Evolutionary conservation across 306 rosid species (phyloP), one percentile per base, ranked within the genome.

Genomic region (Pyrus betulifolia): DNA sequence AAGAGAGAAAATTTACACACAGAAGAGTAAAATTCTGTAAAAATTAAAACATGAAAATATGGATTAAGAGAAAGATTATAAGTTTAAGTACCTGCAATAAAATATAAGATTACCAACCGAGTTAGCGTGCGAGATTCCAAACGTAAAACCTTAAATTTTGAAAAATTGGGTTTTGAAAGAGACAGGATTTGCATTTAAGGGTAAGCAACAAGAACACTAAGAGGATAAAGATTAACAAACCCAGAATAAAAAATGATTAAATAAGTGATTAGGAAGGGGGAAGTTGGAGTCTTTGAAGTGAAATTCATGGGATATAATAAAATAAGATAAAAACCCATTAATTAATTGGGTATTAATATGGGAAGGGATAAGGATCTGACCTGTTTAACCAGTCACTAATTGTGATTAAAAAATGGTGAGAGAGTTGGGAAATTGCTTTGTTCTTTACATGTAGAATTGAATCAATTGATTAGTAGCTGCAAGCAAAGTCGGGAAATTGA

Each of bases 111-210:
- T 67, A 70, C 46, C 57, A 76, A 79, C 42, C 30, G 72, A 28
- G 86, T 83, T 90, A 79, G 92, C 97, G 90, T 91, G 84, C 81
- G 76, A 63, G 85, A 86, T 69, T 81, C 89, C 78, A 54, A 71
- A 64, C 31, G 44, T 74, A 72, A 49, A 54, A 66, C 60, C 33
- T 70, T 11, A 28, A 46, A 71, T 64, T 81, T 49, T 40, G 0
- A 79, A 78, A 45, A 28, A 6, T 17, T 21, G 62, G 6, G 63
- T 71, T 69, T 59, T 64, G 90, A 89, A 54, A 79, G 83, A 63
- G 89, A 89, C 85, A 75, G 4, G 55, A 85, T 74, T 49, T 81
- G 78, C 69, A 62, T 63, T 25, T 60, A 65, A 66, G 72, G 46
- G 81, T 72, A 76, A 49, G 72, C 77, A 25, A 25, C 25, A 25